phyloP scores from a whole-genome alignment of 768 basidiomycete species.

The Lactarius pseudohatsudake region DNA sequence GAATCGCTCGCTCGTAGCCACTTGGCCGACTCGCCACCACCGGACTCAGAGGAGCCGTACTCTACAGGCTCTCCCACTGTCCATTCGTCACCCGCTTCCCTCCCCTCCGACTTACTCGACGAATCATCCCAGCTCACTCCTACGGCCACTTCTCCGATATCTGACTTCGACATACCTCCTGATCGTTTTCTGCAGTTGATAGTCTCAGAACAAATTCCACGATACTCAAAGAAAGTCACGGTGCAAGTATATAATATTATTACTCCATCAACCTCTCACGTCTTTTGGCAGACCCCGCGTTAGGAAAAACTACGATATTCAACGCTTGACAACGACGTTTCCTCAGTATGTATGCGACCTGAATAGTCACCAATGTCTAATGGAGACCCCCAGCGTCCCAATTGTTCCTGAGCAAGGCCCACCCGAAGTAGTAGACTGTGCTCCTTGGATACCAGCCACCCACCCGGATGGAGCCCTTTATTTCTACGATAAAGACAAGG shows the following conservation, averaged over 20 bases:
- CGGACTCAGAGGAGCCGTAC: neutral
- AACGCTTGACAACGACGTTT: neutral
- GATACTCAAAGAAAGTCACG: neutral
- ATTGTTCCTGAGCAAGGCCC: neutral
- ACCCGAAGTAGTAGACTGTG: neutral
- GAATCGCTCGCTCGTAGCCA: neutral
- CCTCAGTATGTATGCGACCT: neutral
- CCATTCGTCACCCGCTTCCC: neutral
- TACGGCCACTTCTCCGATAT: neutral
- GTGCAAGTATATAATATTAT: neutral
- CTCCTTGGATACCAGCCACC: conserved; percentile 43
- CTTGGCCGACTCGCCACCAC: no score
- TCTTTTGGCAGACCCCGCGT: neutral
- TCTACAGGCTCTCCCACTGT: neutral
- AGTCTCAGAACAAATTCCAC: neutral
- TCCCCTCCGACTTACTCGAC: neutral
- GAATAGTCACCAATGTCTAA: neutral
- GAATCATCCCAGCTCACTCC: neutral
- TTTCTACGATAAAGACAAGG: neutral
- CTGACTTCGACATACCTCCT: neutral
- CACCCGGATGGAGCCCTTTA: conserved; percentile 35
- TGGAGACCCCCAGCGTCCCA: neutral
- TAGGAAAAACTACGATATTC: neutral
- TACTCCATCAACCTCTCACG: neutral
- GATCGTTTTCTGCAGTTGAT: neutral